These are phyloP conservation scores for Novymonas esmeraldas DNA, from an alignment of 208 protist genomes.

Conservation along the genomic window DNA sequence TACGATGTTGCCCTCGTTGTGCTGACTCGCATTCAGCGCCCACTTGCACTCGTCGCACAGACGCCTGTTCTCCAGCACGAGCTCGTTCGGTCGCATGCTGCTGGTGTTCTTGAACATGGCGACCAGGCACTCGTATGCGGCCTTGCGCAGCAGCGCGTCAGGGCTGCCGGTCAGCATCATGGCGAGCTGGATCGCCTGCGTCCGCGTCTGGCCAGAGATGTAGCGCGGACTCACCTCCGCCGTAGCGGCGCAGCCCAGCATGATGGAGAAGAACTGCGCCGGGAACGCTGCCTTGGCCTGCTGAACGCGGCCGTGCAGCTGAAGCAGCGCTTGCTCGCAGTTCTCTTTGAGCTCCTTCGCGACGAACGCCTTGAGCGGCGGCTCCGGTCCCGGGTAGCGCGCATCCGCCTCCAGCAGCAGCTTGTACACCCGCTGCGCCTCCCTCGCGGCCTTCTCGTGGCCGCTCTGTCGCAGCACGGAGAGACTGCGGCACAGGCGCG, in stretches of 20 bases:
- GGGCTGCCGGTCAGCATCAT: constrained; percentile 66
- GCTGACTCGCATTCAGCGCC: constrained; percentile 75
- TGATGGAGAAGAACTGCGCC: constrained; percentile 80
- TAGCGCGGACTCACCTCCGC: constrained; percentile 84
- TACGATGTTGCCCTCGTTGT: constrained; percentile 83
- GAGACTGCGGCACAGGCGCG: constrained; percentile 82
- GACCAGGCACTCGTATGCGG: constrained; percentile 87
- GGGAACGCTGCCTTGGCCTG: constrained; percentile 50
- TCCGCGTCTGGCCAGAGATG: constrained; percentile 57
- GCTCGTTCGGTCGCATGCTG: constrained; percentile 77
- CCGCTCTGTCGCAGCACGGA: constrained; percentile 72
- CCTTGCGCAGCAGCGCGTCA: constrained; percentile 59
- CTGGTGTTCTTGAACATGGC: constrained; percentile 75
- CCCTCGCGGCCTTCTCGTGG: constrained; percentile 58
- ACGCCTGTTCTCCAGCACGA: constrained; percentile 80
- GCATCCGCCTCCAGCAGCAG: constrained; percentile 71
- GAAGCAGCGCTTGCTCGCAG: constrained; percentile 80
- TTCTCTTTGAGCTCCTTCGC: constrained; percentile 86
- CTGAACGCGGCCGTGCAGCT: constrained; percentile 78
- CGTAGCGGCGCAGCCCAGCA: constrained; percentile 68
- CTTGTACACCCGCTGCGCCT: constrained; percentile 82
- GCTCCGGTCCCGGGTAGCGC: constrained; percentile 37
- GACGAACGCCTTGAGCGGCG: constrained; percentile 83
- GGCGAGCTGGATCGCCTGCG: constrained; percentile 75
- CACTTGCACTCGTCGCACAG: constrained; percentile 83